These are phyloP conservation scores for slime mould (Dictyostelium discoideum) DNA, from an alignment of 78 protist genomes.

Conservation along the genomic window dicty_2.7 NC_007088.5:6362001-6362500, in stretches of 20 bases:
- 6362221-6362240: neutral
- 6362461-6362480: neutral
- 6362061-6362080: conserved; percentile 68
- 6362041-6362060: conserved; percentile 61
- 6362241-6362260: neutral
- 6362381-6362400: neutral
- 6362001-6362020: conserved; percentile 66
- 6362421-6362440: neutral
- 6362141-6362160: neutral
- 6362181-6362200: neutral
- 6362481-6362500: neutral
- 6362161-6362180: neutral
- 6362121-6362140: conserved; percentile 12
- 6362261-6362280: neutral
- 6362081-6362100: conserved; percentile 72
- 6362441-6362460: neutral
- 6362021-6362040: conserved; percentile 53
- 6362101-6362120: neutral
- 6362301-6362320: neutral
- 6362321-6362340: neutral
- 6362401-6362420: neutral
- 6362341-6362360: neutral
- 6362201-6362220: neutral
- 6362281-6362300: neutral
- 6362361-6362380: conserved; percentile 10